Base-by-base conservation (phyloP, 345 rosid species). In the Bruguiera parviflora region DNA sequence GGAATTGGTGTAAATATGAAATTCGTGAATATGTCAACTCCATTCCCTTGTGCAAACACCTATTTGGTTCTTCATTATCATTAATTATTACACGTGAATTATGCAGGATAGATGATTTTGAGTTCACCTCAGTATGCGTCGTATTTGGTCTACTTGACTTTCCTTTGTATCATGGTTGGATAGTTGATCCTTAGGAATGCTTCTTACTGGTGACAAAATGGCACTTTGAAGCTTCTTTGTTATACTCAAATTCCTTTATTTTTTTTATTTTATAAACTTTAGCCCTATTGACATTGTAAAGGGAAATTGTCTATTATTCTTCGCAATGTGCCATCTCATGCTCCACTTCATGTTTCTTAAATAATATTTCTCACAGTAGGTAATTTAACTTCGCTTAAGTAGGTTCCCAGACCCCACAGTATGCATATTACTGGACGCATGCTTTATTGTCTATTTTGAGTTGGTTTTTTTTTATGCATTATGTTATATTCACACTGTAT, bases 111-210 rank as follows among this genome's bases (percentile, higher is more conserved):
- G 86, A 86, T 83, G 99, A 90, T 84, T 96, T 96, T 58, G 99
- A 96, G 86, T 92, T 90, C 73, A 96, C 98, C 62, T 91, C 81
- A 27, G 99, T 89, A 71, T 89, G 98, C 79, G 98, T 96, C 39
- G 92, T 96, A 77, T 96, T 90, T 89, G 98, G 89, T 83, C 83
- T 96, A 72, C 92, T 96, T 49, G 97, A 90, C 86, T 90, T 96
- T 78, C 97, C 96, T 58, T 71, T 92, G 20, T 92, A 84, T 80
- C 98, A 96, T 84, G 99, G 98, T 74, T 96, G 99, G 99, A 92
- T 96, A 73, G 96, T 90, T 76, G 98, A 96, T 88, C 88, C 95
- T 63, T 93, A 86, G 93, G 99, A 89, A 82, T 80, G 72, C 63
- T 62, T 51, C 62, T 49, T 64, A 39, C 20, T 43, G 49, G 4